Evolutionary conservation across 495 filamentous ascomycete species (phyloP).

Genomic region (Penicillium paradoxum): DNA sequence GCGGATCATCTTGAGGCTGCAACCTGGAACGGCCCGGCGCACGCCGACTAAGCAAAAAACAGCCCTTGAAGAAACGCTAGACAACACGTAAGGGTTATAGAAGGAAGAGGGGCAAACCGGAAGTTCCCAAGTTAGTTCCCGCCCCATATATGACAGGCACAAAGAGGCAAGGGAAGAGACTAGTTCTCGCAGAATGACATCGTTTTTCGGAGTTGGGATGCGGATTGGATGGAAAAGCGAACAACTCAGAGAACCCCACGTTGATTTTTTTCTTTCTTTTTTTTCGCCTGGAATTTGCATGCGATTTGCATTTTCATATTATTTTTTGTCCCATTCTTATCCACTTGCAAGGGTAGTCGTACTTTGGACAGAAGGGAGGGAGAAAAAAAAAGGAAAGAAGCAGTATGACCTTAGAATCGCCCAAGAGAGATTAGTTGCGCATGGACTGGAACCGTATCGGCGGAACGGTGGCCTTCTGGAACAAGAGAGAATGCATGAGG

Average conservation of each 20-base stretch:
- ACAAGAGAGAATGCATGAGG: constrained; percentile 18
- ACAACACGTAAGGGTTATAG: constrained; percentile 20
- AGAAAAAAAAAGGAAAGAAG: not conserved
- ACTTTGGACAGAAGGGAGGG: not conserved
- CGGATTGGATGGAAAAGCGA: constrained; percentile 22
- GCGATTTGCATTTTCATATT: not conserved
- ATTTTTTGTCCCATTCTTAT: not conserved
- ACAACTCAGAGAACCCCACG: constrained; percentile 35
- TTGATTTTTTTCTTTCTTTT: constrained; percentile 14
- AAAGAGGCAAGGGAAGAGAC: constrained; percentile 9
- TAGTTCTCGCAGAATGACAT: constrained; percentile 15
- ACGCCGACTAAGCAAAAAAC: constrained; percentile 37
- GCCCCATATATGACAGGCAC: not conserved
- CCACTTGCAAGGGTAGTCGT: not conserved
- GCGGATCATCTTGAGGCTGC: constrained; percentile 51
- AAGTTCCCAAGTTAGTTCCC: constrained; percentile 3
- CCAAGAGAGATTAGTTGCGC: constrained; percentile 11
- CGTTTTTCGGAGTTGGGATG: constrained; percentile 1
- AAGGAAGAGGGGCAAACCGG: constrained; percentile 3
- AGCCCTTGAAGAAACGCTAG: constrained; percentile 41
- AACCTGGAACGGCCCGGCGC: constrained; percentile 50
- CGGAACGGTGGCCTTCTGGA: constrained; percentile 21
- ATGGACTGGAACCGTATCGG: constrained; percentile 18
- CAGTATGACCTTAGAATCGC: constrained; percentile 7
- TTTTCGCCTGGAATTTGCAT: not conserved